Evolutionary conservation across 2,329 filamentous ascomycete genomes (phyloP).

Genomic region (Colletotrichum eremochloae): DNA sequence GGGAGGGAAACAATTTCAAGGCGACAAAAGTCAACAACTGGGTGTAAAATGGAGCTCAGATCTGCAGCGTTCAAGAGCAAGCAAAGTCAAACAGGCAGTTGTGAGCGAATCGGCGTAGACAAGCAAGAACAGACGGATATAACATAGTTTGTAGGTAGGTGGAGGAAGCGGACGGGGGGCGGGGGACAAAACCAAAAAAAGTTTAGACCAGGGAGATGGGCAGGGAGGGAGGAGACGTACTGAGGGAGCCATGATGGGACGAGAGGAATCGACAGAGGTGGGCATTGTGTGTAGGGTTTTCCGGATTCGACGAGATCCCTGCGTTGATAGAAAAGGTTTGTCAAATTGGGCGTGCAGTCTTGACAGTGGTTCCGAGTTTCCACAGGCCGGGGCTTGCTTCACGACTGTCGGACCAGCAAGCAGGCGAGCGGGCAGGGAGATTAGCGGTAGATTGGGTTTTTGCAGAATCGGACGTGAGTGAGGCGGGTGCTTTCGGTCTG

Average conservation of each 20-base stretch:
- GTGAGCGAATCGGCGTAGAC: constrained; percentile 11
- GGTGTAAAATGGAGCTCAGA: constrained; percentile 18
- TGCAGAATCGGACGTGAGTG: constrained; percentile 17
- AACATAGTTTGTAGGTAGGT: constrained; percentile 1
- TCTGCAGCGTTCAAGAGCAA: constrained; percentile 25
- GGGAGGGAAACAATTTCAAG: constrained; percentile 7
- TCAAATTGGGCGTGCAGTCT: constrained; percentile 30
- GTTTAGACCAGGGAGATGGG: constrained; percentile 27
- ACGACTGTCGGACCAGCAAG: constrained; percentile 36
- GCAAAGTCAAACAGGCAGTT: background rate
- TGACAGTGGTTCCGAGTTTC: constrained; percentile 39
- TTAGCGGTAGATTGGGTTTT: constrained; percentile 3
- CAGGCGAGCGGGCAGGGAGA: constrained; percentile 19
- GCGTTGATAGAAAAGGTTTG: constrained; percentile 32
- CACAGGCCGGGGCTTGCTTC: constrained; percentile 40
- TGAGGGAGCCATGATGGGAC: constrained; percentile 73
- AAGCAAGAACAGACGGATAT: constrained; percentile 31
- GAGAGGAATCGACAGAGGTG: constrained; percentile 70
- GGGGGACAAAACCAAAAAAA: constrained; percentile 2
- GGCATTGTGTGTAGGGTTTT: constrained; percentile 59
- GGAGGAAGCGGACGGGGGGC: background rate
- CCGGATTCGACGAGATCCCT: constrained; percentile 34
- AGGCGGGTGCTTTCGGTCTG: background rate
- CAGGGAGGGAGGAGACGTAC: constrained; percentile 58
- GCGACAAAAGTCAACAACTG: constrained; percentile 27